phyloP scores from a whole-genome alignment of 192 early-diverging fungal species.

The Ambispora gerdemannii region DNA sequence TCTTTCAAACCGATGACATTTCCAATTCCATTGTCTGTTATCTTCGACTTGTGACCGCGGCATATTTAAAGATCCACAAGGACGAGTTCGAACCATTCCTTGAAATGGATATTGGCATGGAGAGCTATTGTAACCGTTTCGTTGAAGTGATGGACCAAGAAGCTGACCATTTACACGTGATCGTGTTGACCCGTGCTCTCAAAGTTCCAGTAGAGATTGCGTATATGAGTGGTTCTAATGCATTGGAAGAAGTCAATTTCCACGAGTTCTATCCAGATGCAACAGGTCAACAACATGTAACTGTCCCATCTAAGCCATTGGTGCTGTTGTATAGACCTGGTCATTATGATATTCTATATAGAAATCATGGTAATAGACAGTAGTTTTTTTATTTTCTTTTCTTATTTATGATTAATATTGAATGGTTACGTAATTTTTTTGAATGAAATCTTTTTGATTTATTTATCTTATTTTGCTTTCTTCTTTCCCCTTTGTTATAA shows the following conservation, averaged over 20 bases:
- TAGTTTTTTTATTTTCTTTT: no score
- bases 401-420: conserved; percentile 6
- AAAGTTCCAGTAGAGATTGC: conserved; percentile 64
- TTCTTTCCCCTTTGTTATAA: no score
- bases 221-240: conserved; percentile 60
- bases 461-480: background rate
- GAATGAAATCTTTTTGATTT: background rate
- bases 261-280: conserved; percentile 70
- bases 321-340: conserved; percentile 53
- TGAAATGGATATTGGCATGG: conserved; percentile 52
- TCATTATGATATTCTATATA: conserved; percentile 79
- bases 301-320: conserved; percentile 38
- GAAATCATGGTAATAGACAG: conserved; percentile 26
- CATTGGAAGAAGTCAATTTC: conserved; percentile 57
- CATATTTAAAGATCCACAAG: conserved; percentile 51
- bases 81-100: conserved; percentile 60
- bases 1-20: conserved; percentile 55
- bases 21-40: conserved; percentile 61
- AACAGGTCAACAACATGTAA: conserved; percentile 18
- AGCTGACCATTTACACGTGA: conserved; percentile 77
- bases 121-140: conserved; percentile 51
- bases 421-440: background rate
- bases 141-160: conserved; percentile 66
- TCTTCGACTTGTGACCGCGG: conserved; percentile 54
- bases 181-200: conserved; percentile 66